Evolutionary conservation across 2,329 filamentous ascomycete species (phyloP).

Genomic region (Colletotrichum coccodes): DNA sequence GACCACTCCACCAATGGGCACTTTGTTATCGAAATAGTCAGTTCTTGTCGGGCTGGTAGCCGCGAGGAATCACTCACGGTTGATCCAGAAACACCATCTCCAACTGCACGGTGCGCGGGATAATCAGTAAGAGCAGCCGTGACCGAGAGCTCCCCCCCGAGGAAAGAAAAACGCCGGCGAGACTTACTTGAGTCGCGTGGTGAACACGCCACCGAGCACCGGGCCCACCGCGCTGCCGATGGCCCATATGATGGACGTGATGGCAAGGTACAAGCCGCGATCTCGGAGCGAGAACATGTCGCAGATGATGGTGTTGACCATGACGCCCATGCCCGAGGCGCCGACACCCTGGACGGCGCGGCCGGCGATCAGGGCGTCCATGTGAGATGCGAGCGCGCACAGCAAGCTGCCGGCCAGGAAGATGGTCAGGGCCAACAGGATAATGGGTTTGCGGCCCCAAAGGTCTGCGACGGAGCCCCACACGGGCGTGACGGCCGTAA

Average conservation of each 20-base stretch:
- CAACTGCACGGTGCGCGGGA: conserved; percentile 49
- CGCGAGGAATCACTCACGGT: conserved; percentile 28
- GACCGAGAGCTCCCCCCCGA: no score
- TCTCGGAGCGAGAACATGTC: conserved; percentile 47
- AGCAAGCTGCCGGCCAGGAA: conserved; percentile 63
- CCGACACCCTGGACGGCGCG: conserved; percentile 56
- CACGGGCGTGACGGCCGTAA: conserved; percentile 42
- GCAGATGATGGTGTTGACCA: conserved; percentile 49
- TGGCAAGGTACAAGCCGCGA: conserved; percentile 43
- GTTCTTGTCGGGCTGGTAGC: background rate
- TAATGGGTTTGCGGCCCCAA: conserved; percentile 51
- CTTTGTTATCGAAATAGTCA: conserved; percentile 42
- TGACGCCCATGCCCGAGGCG: conserved; percentile 57
- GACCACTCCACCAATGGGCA: conserved; percentile 41
- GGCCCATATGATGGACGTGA: conserved; percentile 50
- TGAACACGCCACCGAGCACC: conserved; percentile 54
- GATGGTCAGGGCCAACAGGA: conserved; percentile 46
- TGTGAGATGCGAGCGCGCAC: conserved; percentile 57
- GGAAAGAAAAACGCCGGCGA: conserved; percentile 52
- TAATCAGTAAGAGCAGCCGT: conserved; percentile 58
- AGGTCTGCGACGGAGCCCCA: conserved; percentile 57
- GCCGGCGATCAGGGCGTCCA: conserved; percentile 51
- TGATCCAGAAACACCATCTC: conserved; percentile 58
- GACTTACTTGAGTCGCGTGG: conserved; percentile 54
- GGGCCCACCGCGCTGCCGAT: conserved; percentile 54